Evolutionary conservation across 2,329 filamentous ascomycete genomes (phyloP).

Genomic region (Incumbomyces delicatus): DNA sequence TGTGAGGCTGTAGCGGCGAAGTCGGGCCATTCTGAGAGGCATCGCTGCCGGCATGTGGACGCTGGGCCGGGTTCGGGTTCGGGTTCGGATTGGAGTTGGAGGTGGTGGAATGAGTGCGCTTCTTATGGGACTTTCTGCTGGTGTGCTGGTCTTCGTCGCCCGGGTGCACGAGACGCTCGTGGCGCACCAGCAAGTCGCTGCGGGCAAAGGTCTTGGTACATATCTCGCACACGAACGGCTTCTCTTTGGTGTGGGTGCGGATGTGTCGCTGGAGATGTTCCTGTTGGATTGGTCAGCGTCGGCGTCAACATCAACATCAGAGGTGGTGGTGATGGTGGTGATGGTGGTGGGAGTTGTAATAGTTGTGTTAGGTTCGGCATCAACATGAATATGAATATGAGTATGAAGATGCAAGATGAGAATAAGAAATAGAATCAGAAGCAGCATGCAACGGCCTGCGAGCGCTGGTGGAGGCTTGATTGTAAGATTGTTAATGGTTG

Average conservation of each 20-base stretch:
- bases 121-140: slow-evolving; percentile 19
- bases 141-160: slow-evolving; percentile 27
- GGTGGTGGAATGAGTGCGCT: slow-evolving; percentile 16
- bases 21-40: slow-evolving; percentile 8
- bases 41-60: slow-evolving; percentile 10
- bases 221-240: slow-evolving; percentile 41
- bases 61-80: neutral
- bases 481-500: too few relatives aligned
- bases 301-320: neutral
- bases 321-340: too few relatives aligned
- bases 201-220: slow-evolving; percentile 41
- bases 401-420: too few relatives aligned
- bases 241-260: slow-evolving; percentile 43
- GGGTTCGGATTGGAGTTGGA: too few relatives aligned
- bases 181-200: slow-evolving; percentile 40
- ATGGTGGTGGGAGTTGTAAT: too few relatives aligned
- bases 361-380: too few relatives aligned
- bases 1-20: slow-evolving; percentile 4
- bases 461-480: too few relatives aligned
- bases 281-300: slow-evolving; percentile 5
- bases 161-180: slow-evolving; percentile 40
- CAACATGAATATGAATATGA: too few relatives aligned
- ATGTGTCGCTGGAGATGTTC: slow-evolving; percentile 44
- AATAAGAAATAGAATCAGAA: too few relatives aligned
- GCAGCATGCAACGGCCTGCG: too few relatives aligned